Conservation (phyloP, 1,284 basidiomycete species). For the Sanghuangporus sanghuang region DNA sequence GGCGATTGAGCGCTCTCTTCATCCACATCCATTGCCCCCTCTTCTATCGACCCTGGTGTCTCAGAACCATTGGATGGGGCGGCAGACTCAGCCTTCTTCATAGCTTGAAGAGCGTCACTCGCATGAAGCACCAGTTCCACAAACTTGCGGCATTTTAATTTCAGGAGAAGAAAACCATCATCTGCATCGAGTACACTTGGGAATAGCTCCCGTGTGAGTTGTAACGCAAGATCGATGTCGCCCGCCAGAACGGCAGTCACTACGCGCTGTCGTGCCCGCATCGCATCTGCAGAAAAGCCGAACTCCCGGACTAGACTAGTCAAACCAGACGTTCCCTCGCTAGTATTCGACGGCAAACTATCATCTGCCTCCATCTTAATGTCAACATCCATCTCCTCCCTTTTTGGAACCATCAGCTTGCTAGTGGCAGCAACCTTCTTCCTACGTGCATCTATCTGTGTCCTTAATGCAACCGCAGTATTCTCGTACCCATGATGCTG, state of each 20-base stretch:
- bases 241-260: constrained; percentile 63
- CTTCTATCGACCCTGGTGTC: constrained; percentile 25
- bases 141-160: constrained; percentile 75
- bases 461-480: constrained; percentile 62
- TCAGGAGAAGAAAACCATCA: constrained; percentile 64
- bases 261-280: constrained; percentile 62
- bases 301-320: constrained; percentile 12
- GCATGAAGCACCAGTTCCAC: constrained; percentile 72
- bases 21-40: constrained; percentile 41
- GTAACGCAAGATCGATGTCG: constrained; percentile 68
- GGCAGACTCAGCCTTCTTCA: constrained; percentile 35
- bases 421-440: constrained; percentile 20
- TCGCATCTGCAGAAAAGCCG: constrained; percentile 35
- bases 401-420: constrained; percentile 9
- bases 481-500: constrained; percentile 74
- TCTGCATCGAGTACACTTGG: constrained; percentile 61
- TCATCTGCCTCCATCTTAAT: constrained; percentile 25
- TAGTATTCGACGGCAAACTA: not conserved
- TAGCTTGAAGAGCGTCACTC: constrained; percentile 57
- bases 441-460: constrained; percentile 31
- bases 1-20: constrained; percentile 30
- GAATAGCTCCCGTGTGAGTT: constrained; percentile 47
- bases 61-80: constrained; percentile 26
- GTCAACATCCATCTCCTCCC: constrained; percentile 13
- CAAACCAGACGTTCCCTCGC: not conserved